A percentile compares a stretch with the other conserved stretches of the same genome.
phyloP scores from a whole-genome alignment of 2,329 filamentous ascomycete species.

The Aspergillus texensis region DNA sequence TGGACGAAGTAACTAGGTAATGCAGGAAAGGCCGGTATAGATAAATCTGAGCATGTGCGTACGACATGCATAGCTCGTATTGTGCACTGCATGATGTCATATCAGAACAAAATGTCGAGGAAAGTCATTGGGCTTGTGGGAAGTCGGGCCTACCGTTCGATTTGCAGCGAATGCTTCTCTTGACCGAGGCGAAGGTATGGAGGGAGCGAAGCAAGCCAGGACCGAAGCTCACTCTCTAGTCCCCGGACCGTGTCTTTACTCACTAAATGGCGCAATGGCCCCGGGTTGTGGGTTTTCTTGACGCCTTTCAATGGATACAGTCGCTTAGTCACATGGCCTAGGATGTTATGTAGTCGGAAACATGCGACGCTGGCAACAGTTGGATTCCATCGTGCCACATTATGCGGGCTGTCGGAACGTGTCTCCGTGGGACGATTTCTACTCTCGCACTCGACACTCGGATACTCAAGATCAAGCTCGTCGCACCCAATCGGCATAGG shows the following conservation, averaged over 20 bases:
- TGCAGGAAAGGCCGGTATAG: constrained; percentile 18
- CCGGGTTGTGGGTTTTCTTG: background rate
- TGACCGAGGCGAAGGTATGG: background rate
- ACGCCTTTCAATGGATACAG: constrained; percentile 9
- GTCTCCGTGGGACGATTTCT: background rate
- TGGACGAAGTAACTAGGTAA: background rate
- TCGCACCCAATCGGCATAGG: constrained; percentile 10
- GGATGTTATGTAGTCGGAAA: constrained; percentile 9
- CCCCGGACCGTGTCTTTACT: constrained; percentile 6
- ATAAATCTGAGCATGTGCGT: constrained; percentile 12
- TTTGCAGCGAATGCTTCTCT: background rate
- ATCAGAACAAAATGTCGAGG: background rate
- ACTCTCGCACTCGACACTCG: background rate
- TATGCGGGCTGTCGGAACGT: background rate
- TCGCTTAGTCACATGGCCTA: constrained; percentile 6
- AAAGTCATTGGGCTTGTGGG: background rate
- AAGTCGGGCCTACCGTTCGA: constrained; percentile 3
- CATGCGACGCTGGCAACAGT: constrained; percentile 5
- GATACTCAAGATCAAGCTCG: constrained; percentile 10
- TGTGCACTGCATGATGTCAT: constrained; percentile 6
- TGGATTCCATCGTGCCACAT: background rate
- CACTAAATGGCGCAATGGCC: constrained; percentile 10
- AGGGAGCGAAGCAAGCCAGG: constrained; percentile 9
- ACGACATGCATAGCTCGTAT: constrained; percentile 13
- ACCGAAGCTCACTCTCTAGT: constrained; percentile 10